phyloP scores from a whole-genome alignment of 345 rosid genomes.

The Pugionium cornutum region DNA sequence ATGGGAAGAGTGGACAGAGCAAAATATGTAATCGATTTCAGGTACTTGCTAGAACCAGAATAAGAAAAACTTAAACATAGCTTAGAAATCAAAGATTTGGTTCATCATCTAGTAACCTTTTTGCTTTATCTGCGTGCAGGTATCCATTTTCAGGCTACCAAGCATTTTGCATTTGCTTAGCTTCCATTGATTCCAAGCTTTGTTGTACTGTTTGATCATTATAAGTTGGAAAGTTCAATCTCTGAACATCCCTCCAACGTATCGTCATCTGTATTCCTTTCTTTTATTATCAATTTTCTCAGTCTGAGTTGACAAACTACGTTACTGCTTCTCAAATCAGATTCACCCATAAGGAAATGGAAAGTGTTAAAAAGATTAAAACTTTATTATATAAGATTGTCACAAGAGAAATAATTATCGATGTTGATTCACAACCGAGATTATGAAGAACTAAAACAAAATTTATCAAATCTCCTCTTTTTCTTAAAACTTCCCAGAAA shows the following conservation, averaged over 20 bases:
- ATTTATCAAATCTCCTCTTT: conserved; percentile 18
- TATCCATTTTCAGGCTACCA: conserved; percentile 84
- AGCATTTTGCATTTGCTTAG: conserved; percentile 84
- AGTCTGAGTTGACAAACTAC: conserved; percentile 3
- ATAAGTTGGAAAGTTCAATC: conserved; percentile 48
- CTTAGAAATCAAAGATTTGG: neutral
- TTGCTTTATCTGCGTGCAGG: conserved; percentile 44
- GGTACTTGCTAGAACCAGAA: conserved; percentile 43
- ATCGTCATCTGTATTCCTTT: conserved; percentile 20
- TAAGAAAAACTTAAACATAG: neutral
- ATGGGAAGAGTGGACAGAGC: conserved; percentile 77
- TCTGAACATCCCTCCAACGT: conserved; percentile 45
- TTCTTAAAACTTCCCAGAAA: neutral
- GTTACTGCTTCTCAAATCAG: conserved; percentile 2
- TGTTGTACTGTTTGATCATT: conserved; percentile 66
- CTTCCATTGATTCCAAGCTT: conserved; percentile 87
- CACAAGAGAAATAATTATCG: conserved; percentile 33
- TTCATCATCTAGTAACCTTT: neutral
- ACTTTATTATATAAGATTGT: conserved; percentile 34
- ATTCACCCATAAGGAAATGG: conserved; percentile 2
- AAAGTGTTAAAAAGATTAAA: conserved; percentile 20
- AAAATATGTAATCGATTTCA: conserved; percentile 81
- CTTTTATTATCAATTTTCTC: conserved; percentile 18
- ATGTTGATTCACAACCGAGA: conserved; percentile 29
- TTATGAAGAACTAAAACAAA: conserved; percentile 26